Evolutionary conservation across 1,284 basidiomycete species (phyloP), one percentile per base, ranked within the genome.

Genomic region (Moesziomyces parantarcticus): DNA sequence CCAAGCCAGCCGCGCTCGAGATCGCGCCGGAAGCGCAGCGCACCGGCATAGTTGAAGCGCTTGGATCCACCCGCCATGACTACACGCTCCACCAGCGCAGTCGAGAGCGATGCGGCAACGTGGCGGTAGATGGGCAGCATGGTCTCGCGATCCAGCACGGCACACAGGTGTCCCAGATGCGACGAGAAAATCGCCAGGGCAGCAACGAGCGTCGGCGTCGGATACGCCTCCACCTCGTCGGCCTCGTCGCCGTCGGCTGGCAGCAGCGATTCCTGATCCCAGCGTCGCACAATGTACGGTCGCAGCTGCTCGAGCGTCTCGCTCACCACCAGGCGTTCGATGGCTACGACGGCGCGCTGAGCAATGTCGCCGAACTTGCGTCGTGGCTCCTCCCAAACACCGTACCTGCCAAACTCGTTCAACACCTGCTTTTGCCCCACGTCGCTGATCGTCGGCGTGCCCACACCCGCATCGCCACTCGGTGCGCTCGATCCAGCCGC

Each of bases 381-480:
- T 3, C 61, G 40, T 3, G 63, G 56, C 42, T 76, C 71, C 36
- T 78, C 78, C 82, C 82, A 82, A 5, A 82, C 72, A 3, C 77
- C 74, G 13, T 44, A 55, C 10, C 39, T 23, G 14, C 69, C 65
- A 16, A 57, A 57, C 23, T 68, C 65, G 44, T 41, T 71, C 4
- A 65, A 14, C 29, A 67, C 46, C 16, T 61, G 56, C 39, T 45
- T 59, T 1, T 32, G 14, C 1, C 51, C 60, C 0, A 58, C 61
- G 44, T 67, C 67, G 58, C 54, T 39, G 22, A 63, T 16, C 36
- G 58, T 50, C 1, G 61, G 58, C 11, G 54, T 62, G 4, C 52
- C 69, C n/a, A 50, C 34, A 1, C 50, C 50, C 16, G 34, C 42
- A 22, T 58, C 51, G 2, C 32, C 45, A 22, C 51, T 29, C 5